Conservation (phyloP, 2,329 filamentous ascomycete genomes). For the Elsinoe fawcettii region DNA sequence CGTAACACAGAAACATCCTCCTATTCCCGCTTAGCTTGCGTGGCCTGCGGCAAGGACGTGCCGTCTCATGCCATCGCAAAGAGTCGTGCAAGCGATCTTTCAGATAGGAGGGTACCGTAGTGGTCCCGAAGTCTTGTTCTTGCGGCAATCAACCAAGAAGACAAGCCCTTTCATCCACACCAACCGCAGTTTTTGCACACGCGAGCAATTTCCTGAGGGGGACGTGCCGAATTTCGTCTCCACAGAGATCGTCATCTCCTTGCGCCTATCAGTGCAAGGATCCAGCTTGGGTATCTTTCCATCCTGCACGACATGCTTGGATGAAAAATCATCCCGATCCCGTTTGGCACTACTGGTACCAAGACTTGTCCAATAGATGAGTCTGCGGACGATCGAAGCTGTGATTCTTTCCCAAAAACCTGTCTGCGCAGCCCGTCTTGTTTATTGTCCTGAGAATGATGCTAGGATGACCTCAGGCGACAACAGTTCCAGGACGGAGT, state of each 20-base stretch:
- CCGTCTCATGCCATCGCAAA: not conserved
- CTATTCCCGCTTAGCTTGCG: slow-evolving; percentile 1
- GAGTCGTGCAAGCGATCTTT: not conserved
- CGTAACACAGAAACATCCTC: not conserved
- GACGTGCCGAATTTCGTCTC: not conserved
- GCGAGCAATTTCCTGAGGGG: slow-evolving; percentile 12
- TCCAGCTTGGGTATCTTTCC: not conserved
- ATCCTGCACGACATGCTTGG: not conserved
- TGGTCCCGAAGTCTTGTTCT: not conserved
- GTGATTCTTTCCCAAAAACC: not conserved
- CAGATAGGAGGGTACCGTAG: not conserved
- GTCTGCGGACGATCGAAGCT: too few relatives aligned
- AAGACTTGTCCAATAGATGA: not conserved
- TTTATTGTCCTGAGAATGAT: not conserved
- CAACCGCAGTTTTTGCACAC: not conserved
- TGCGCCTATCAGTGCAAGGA: slow-evolving; percentile 4
- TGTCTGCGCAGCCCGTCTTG: not conserved
- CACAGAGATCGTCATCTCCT: not conserved
- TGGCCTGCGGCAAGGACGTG: slow-evolving; percentile 8
- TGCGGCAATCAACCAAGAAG: not conserved
- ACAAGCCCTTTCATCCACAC: not conserved
- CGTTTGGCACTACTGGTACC: not conserved
- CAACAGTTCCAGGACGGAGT: not conserved
- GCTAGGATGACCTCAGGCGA: not conserved
- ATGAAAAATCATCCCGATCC: not conserved